phyloP scores from a whole-genome alignment of 257 asterid species.

The Nemophila menziesii region DNA sequence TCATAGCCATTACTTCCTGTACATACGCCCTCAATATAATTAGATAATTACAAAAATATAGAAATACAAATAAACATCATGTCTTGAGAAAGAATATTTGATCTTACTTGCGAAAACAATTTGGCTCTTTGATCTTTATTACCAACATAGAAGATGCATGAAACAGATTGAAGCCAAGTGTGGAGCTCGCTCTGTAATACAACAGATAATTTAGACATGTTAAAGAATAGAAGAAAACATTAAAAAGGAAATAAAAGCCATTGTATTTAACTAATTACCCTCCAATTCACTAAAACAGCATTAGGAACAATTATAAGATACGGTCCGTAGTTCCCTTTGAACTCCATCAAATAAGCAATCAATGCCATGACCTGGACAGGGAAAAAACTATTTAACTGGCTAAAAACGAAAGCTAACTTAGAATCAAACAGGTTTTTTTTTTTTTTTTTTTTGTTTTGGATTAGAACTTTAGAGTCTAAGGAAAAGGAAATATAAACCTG shows the following conservation, averaged over 20 bases:
- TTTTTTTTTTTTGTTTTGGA: not conserved
- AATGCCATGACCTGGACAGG: conserved; percentile 81
- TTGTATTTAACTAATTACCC: conserved; percentile 41
- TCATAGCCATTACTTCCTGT: conserved; percentile 89
- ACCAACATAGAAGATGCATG: conserved; percentile 97
- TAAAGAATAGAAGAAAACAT: not conserved
- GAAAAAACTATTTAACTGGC: conserved; percentile 1
- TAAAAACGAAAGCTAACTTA: not conserved
- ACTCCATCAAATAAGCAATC: conserved; percentile 95
- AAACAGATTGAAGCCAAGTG: conserved; percentile 89
- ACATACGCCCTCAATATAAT: conserved; percentile 10
- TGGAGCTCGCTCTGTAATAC: not conserved
- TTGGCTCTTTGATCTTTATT: conserved; percentile 15
- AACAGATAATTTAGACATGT: not conserved
- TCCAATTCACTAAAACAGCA: conserved; percentile 99
- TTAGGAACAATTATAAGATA: conserved; percentile 96
- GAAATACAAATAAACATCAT: conserved; percentile 7
- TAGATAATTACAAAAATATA: conserved; percentile 11
- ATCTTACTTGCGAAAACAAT: conserved; percentile 82
- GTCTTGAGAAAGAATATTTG: conserved; percentile 3
- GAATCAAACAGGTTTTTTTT: not conserved
- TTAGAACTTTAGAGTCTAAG: not conserved
- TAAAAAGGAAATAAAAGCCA: conserved; percentile 8
- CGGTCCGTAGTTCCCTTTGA: conserved; percentile 97
- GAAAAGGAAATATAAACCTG: conserved; percentile 39